phyloP scores from a whole-genome alignment of 2,329 filamentous ascomycete genomes.

The Venturia aucupariae region DNA sequence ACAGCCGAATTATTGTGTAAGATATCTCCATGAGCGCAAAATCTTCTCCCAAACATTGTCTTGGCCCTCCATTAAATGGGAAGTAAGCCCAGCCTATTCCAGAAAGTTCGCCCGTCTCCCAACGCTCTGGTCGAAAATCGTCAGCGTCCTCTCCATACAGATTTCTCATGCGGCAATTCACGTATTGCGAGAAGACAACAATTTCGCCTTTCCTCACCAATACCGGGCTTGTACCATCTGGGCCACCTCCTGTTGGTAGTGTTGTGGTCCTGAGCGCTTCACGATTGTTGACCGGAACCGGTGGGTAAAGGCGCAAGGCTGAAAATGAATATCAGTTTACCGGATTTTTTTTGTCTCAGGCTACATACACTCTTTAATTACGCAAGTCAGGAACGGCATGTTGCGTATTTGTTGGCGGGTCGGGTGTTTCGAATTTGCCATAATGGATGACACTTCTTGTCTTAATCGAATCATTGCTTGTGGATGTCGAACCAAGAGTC shows the following conservation, averaged over 20 bases:
- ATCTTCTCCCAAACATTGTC: conserved; percentile 21
- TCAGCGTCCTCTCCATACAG: background rate
- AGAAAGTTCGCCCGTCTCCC: background rate
- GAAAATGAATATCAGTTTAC: too few relatives aligned
- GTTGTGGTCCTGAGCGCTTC: background rate
- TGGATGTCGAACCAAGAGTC: too few relatives aligned
- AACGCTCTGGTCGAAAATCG: background rate
- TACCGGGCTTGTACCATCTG: background rate
- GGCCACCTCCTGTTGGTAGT: background rate
- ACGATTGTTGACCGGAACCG: background rate
- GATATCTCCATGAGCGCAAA: too few relatives aligned
- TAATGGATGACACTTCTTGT: too few relatives aligned
- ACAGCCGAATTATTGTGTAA: too few relatives aligned
- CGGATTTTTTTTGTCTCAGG: too few relatives aligned
- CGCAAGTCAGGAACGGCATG: background rate
- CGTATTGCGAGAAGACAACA: background rate
- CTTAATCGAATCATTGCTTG: too few relatives aligned
- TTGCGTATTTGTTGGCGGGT: background rate
- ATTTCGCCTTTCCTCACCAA: background rate
- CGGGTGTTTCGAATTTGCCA: background rate
- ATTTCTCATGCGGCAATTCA: background rate
- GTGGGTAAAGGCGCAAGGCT: conserved; percentile 7
- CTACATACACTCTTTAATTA: conserved; percentile 1
- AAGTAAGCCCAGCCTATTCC: conserved; percentile 27
- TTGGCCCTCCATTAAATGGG: conserved; percentile 32